These are phyloP conservation scores for Fraxinus floribunda DNA, from an alignment of 305 asterid species.

Conservation along the genomic window DNA sequence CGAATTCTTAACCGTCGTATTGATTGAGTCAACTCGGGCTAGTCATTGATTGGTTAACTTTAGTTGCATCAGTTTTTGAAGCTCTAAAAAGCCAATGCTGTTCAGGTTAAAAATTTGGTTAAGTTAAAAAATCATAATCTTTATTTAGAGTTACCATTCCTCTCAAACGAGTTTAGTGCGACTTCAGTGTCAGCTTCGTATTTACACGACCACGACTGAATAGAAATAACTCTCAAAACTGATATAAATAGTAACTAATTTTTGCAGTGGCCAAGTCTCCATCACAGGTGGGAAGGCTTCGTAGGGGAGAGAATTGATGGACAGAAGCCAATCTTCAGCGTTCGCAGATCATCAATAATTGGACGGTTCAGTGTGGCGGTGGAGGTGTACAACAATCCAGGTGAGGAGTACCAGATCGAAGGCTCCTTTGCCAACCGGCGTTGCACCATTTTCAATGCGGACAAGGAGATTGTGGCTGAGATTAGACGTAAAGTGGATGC, in stretches of 20 bases:
- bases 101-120: background rate
- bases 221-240: background rate
- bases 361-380: conserved; percentile 57
- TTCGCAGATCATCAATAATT: conserved; percentile 57
- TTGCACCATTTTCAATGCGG: conserved; percentile 42
- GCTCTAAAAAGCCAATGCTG: background rate
- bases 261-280: conserved; percentile 66
- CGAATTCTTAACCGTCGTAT: background rate
- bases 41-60: background rate
- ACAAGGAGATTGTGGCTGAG: conserved; percentile 32
- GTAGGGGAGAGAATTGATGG: conserved; percentile 54
- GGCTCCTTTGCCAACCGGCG: conserved; percentile 59
- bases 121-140: too few species aligned
- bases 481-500: too few species aligned
- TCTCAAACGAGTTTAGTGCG: background rate
- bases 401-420: conserved; percentile 60
- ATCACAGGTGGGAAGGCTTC: conserved; percentile 74
- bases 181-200: background rate
- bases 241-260: background rate
- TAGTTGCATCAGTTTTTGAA: background rate
- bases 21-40: background rate
- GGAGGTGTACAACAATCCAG: conserved; percentile 42
- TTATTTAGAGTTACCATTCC: background rate
- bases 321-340: conserved; percentile 56
- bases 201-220: background rate